Base-by-base conservation (phyloP, 805 yeast genomes). In the Metschnikowia chrysomelidarum region DNA sequence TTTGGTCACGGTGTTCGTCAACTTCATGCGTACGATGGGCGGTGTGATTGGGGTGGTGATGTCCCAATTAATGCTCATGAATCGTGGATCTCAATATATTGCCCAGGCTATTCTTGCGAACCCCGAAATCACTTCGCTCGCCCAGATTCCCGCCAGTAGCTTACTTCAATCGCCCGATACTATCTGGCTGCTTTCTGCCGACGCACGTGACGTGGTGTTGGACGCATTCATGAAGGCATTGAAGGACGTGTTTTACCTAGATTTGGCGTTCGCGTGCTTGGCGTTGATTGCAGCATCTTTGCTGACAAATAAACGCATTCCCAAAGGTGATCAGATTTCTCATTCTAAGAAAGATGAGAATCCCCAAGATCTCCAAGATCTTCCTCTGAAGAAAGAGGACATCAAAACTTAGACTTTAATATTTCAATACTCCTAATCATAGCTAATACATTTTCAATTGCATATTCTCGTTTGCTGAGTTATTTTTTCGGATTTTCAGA, bases 31-130 rank as follows among this genome's bases (percentile, higher is more conserved):
- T 36, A 53, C 66, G 1, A 22, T 53, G 9, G 67, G 63, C 9
- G 65, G 66, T 2, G 57, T 65, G 3, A 36, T 65, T 9, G 56
- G 62, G 8, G 56, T 59, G 12, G 48, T 55, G 3, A 25, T 62
- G 9, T 60, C 62, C 7, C 69, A 64, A 40, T 40, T 64, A 17
- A 54, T 65, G 49, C 49, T 47, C 22, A 19, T 31, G 27, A 36
- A 34, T 8, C 27, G 47, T 18, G 49, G 46, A 17, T 24, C 40
- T 4, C 16, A 22, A 4, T 45, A 47, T 28, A 33, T 45, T n/a
- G 32, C 33, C 3, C 17, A 35, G 8, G 40, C 38, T 9, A 34
- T 41, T 9, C 15, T 14, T 7, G 28, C 26, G 7, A 21, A 35
- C 10, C 39, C 43, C 4, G 30, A 37, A 4, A 21, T 36, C 10